Evolutionary conservation across 352 stramenopile genomes (phyloP).

Genomic region (Globisporangium spiculum): DNA sequence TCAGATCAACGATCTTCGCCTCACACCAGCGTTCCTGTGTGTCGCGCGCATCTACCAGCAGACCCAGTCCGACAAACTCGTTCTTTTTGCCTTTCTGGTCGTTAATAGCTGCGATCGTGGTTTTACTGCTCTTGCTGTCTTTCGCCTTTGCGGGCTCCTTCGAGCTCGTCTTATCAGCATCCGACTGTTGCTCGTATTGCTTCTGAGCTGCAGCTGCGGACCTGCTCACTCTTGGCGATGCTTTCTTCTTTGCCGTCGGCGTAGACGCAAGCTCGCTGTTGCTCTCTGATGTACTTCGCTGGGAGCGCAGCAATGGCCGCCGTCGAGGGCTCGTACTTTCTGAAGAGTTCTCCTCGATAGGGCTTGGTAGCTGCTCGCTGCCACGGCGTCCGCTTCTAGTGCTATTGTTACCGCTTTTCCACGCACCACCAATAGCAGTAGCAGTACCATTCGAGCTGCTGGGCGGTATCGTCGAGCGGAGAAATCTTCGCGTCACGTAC

Average conservation of each 20-base stretch:
- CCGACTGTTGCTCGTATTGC: background rate
- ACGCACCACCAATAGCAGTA: background rate
- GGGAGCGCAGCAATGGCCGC: constrained; percentile 5
- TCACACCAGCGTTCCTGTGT: constrained; percentile 53
- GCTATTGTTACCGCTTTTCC: background rate
- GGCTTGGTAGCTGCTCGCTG: background rate
- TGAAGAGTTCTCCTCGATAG: background rate
- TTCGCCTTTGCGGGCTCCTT: background rate
- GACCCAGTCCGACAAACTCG: constrained; percentile 28
- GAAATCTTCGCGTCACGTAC: constrained; percentile 62
- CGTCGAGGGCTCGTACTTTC: constrained; percentile 8
- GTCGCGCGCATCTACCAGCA: constrained; percentile 64
- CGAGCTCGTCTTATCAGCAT: background rate
- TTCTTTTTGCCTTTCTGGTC: background rate
- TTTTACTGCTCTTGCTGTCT: background rate
- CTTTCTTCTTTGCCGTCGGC: constrained; percentile 29
- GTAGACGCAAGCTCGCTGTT: constrained; percentile 13
- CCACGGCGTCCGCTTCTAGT: background rate
- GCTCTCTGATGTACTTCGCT: background rate
- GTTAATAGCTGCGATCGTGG: too few species aligned
- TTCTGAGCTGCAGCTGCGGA: background rate
- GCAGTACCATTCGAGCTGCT: background rate
- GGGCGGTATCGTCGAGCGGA: constrained; percentile 50
- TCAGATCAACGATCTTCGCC: constrained; percentile 52
- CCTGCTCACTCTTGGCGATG: background rate